phyloP scores from a whole-genome alignment of 2,329 filamentous ascomycete genomes.

The Pseudomassariella vexata region DNA sequence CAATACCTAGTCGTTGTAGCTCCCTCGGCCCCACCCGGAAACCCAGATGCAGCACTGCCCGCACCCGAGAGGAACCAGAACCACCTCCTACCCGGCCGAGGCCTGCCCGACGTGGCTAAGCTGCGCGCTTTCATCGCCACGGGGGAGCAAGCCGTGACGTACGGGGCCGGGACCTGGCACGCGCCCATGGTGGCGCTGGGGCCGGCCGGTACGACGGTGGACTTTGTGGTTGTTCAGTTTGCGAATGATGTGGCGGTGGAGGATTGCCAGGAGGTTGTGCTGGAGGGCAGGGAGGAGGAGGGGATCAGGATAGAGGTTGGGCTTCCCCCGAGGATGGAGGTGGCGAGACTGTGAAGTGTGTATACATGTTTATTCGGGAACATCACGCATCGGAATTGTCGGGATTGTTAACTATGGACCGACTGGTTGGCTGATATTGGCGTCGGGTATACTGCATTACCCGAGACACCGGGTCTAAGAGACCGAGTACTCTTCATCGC shows the following conservation, averaged over 20 bases:
- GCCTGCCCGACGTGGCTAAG: slow-evolving; percentile 65
- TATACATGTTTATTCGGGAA: too few species aligned
- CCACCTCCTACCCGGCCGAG: slow-evolving; percentile 47
- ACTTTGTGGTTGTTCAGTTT: slow-evolving; percentile 88
- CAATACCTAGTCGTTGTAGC: slow-evolving; percentile 85
- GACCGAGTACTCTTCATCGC: too few species aligned
- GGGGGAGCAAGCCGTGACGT: slow-evolving; percentile 80
- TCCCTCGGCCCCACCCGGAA: slow-evolving; percentile 57
- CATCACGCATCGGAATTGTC: too few species aligned
- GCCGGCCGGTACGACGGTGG: slow-evolving; percentile 48
- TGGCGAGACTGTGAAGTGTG: too few species aligned
- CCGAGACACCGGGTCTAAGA: too few species aligned
- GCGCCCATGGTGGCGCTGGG: slow-evolving; percentile 92
- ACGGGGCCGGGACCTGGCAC: slow-evolving; percentile 89
- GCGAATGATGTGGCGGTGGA: slow-evolving; percentile 75
- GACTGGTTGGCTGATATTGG: too few species aligned
- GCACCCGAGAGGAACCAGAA: slow-evolving; percentile 21
- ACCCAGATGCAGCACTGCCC: slow-evolving; percentile 31
- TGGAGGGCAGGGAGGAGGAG: slow-evolving; percentile 26
- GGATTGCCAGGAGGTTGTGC: slow-evolving; percentile 76
- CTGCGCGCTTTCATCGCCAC: slow-evolving; percentile 74
- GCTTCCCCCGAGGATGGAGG: slow-evolving; percentile 8
- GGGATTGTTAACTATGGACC: too few species aligned
- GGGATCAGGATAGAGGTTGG: slow-evolving; percentile 18
- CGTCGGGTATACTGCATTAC: too few species aligned